phyloP scores from a whole-genome alignment of 768 basidiomycete species.

The Wakefieldia striispora region DNA sequence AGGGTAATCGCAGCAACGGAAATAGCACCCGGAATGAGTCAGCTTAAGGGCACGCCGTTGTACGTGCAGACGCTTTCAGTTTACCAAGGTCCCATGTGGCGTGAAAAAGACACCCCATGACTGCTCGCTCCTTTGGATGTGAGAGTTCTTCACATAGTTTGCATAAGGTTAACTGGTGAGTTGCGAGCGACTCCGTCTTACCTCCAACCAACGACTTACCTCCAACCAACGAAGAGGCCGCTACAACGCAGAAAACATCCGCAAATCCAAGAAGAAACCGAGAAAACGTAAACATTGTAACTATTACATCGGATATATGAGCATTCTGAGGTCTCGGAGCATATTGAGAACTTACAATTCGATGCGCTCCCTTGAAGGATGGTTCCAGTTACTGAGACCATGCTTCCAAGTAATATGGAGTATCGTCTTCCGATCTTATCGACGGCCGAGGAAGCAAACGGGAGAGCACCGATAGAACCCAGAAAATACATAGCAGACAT shows the following conservation, averaged over 20 bases:
- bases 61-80: not conserved
- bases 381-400: conserved; percentile 4
- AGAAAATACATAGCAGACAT: conserved; percentile 56
- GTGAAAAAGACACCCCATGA: conserved; percentile 12
- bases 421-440: conserved; percentile 10
- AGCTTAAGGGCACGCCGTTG: not conserved
- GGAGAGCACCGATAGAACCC: no score
- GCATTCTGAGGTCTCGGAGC: no score
- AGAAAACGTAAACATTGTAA: conserved; percentile 6
- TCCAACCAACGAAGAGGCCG: no score
- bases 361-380: conserved; percentile 11
- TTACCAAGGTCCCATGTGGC: conserved; percentile 10
- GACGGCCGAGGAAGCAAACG: not conserved
- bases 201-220: conserved; percentile 8
- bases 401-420: conserved; percentile 8
- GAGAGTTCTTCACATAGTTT: conserved; percentile 13
- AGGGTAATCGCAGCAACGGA: conserved; percentile 53
- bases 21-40: conserved; percentile 11
- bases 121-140: conserved; percentile 20
- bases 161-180: no score
- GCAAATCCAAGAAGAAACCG: conserved; percentile 4
- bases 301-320: not conserved
- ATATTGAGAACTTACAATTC: conserved; percentile 1
- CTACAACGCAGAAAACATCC: not conserved
- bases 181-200: not conserved